phyloP scores from a whole-genome alignment of 192 early-diverging fungal genomes.

The Geranomyces variabilis region DNA sequence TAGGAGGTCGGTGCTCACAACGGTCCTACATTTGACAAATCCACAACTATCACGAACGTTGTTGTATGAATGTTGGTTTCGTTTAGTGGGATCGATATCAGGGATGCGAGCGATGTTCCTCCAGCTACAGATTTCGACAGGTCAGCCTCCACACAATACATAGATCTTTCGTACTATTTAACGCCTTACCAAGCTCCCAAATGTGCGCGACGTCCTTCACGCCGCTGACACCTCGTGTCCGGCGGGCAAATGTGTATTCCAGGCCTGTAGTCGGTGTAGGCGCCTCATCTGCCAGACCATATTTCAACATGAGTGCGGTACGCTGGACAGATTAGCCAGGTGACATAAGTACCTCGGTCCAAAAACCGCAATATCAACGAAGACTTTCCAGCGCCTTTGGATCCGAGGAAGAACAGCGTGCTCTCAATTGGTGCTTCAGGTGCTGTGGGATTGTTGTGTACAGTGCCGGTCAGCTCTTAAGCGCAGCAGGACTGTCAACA shows the following conservation, averaged over 20 bases:
- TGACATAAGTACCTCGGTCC: conserved; percentile 45
- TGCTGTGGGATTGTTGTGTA: no score
- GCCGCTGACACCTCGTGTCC: conserved; percentile 43
- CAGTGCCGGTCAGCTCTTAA: no score
- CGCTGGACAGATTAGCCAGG: conserved; percentile 7
- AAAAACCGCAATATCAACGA: conserved; percentile 50
- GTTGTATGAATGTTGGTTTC: conserved; percentile 54
- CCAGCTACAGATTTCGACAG: conserved; percentile 44
- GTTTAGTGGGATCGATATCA: conserved; percentile 49
- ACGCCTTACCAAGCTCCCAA: conserved; percentile 51
- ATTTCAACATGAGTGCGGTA: background rate
- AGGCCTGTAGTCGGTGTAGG: conserved; percentile 50
- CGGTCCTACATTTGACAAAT: conserved; percentile 55
- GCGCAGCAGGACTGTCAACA: no score
- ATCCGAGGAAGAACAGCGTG: conserved; percentile 48
- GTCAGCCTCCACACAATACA: background rate
- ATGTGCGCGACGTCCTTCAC: conserved; percentile 60
- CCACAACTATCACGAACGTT: conserved; percentile 49
- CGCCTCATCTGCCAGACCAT: conserved; percentile 41
- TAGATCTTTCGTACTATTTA: background rate
- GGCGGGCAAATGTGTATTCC: conserved; percentile 56
- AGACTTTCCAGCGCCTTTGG: conserved; percentile 45
- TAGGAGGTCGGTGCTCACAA: no score
- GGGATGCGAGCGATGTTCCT: conserved; percentile 45
- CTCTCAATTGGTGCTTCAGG: conserved; percentile 46